phyloP scores from a whole-genome alignment of 1,139 yeast genomes.

The Suhomyces yuchorum region DNA sequence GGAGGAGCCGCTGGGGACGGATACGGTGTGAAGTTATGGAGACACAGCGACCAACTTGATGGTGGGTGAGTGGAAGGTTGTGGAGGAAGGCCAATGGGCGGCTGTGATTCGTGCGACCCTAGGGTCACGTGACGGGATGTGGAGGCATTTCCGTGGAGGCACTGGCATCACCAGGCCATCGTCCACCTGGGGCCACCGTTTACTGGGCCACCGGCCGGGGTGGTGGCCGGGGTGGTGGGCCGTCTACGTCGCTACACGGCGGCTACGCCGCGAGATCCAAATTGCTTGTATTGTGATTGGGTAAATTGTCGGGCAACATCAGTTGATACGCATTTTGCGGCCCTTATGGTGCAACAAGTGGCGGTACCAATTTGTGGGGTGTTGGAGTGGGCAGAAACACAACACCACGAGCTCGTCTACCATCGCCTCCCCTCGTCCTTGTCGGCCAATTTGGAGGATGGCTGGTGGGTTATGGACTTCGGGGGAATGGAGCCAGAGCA shows the following conservation, averaged over 20 bases:
- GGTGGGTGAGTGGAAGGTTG: neutral
- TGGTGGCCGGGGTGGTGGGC: too few relatives aligned
- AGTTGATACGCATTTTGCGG: neutral
- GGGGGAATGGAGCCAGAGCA: too few relatives aligned
- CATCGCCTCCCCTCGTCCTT: too few relatives aligned
- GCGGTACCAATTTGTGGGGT: neutral
- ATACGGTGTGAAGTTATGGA: neutral
- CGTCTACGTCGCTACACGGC: neutral
- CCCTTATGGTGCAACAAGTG: neutral
- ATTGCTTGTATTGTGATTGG: neutral
- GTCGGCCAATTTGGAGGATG: too few relatives aligned
- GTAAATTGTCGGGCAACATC: neutral
- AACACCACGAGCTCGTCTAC: too few relatives aligned
- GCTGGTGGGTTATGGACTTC: too few relatives aligned
- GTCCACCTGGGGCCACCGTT: too few relatives aligned
- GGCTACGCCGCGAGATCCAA: neutral
- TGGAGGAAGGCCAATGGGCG: conserved; percentile 3
- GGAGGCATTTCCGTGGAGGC: too few relatives aligned
- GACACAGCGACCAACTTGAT: neutral
- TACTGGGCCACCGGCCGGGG: too few relatives aligned
- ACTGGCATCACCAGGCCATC: too few relatives aligned
- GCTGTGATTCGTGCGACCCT: conserved; percentile 2
- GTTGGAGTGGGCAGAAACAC: neutral
- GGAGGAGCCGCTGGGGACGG: neutral
- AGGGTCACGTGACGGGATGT: too few relatives aligned